A percentile compares a stretch with the other conserved stretches of the same genome.
phyloP scores from a whole-genome alignment of 163 green algal species.

The Scenedesmus sp. region DNA sequence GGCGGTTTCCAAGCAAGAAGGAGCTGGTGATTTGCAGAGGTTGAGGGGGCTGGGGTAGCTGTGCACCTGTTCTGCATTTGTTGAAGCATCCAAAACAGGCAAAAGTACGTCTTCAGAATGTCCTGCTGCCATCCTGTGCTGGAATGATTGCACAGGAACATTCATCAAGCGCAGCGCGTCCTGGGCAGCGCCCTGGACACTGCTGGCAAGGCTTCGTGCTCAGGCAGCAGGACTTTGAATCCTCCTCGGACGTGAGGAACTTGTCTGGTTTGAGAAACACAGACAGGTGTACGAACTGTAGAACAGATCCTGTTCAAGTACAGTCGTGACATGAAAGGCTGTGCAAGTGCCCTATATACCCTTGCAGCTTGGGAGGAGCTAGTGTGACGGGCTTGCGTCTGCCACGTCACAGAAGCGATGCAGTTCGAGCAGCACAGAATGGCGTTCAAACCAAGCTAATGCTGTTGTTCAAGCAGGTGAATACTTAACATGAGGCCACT shows the following conservation, averaged over 20 bases:
- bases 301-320: slow-evolving; percentile 85
- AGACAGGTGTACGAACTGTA: slow-evolving; percentile 81
- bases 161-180: slow-evolving; percentile 25
- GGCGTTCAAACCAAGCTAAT: not conserved
- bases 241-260: slow-evolving; percentile 70
- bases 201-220: slow-evolving; percentile 56
- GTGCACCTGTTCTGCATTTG: too few relatives aligned
- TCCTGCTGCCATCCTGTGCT: not conserved
- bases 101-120: not conserved
- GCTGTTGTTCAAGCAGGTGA: not conserved
- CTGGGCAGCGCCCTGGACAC: slow-evolving; percentile 33
- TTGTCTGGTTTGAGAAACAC: slow-evolving; percentile 76
- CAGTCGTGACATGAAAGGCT: slow-evolving; percentile 61
- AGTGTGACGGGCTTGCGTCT: not conserved
- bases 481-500: not conserved
- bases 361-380: not conserved
- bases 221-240: slow-evolving; percentile 56
- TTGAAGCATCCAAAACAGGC: not conserved
- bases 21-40: too few relatives aligned
- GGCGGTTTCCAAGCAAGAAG: too few relatives aligned
- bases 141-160: slow-evolving; percentile 22
- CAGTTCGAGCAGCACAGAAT: not conserved
- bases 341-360: not conserved
- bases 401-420: not conserved
- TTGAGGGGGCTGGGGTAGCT: too few relatives aligned